Base-by-base conservation (phyloP, 2,329 filamentous ascomycete species). In the Pyrenophora teres region DNA sequence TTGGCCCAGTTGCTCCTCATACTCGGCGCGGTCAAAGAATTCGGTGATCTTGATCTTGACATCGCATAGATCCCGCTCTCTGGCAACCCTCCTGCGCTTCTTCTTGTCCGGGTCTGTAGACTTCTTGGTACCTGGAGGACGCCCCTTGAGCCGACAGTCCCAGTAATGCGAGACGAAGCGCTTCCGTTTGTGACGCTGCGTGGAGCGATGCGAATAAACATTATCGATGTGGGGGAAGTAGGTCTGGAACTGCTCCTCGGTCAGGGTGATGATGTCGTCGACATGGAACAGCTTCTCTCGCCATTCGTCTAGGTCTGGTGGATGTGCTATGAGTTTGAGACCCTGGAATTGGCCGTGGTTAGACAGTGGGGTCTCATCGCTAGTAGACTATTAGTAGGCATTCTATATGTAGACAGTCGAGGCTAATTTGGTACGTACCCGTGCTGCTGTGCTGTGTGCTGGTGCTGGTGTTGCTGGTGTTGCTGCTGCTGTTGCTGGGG, bases 41-140 rank as follows among this genome's bases (percentile, higher is more conserved):
- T 92, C 89, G 2, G 88, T 91, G 53, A 92, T 90, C 72, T 92
- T 92, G 71, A 92, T 91, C 75, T 92, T 92, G 58, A 92, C 89
- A 71, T 92, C 88, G 70, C 89, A 93, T n/a, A 92, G 79, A 74
- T 92, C 87, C 10, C 87, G 81, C 71, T 89, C 85, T 36, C 89
- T 80, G n/a, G 87, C 87, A 31, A 82, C 85, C 21, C 89, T 85
- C 74, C 90, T 92, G 32, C 89, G 82, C 73, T 91, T 92, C 80
- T 90, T 92, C 77, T 91, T 92, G 69, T 85, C 86, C 0, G 89
- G 89, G 63, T 92, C 88, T 40, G 88, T 84, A 0, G 87, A 89
- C 70, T 92, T 92, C 52, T 87, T 87, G 3, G 89, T 92, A 25
- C 89, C 89, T 0, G 89, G 86, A 0, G 89, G 88, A 0, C 89